A percentile compares a stretch with the other conserved stretches of the same genome.
phyloP scores from a whole-genome alignment of 805 yeast genomes.

The Saccharomycopsis olivae region DNA sequence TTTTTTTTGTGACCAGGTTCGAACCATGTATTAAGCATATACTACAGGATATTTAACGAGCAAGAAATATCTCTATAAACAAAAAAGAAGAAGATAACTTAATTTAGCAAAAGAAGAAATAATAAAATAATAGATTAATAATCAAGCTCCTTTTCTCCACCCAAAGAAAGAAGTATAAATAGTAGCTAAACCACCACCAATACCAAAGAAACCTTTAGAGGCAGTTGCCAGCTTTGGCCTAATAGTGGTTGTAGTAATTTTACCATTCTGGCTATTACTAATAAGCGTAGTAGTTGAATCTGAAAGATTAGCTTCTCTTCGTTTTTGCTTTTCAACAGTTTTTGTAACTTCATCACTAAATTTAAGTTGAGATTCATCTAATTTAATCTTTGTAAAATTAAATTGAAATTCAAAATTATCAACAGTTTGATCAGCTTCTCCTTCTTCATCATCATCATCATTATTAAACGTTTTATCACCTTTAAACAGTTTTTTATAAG shows the following conservation, averaged over 20 bases:
- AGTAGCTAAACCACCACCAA: conserved; percentile 10
- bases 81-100: no score
- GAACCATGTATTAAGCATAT: no score
- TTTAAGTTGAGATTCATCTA: conserved; percentile 13
- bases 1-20: no score
- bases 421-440: conserved; percentile 10
- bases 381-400: conserved; percentile 15
- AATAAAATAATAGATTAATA: no score
- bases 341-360: conserved; percentile 5
- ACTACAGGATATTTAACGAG: no score
- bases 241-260: conserved; percentile 13
- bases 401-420: conserved; percentile 17
- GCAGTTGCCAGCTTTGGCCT: conserved; percentile 3
- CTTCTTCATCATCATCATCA: background rate
- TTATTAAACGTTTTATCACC: background rate
- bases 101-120: no score
- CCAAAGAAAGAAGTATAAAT: conserved; percentile 8
- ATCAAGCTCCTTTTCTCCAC: conserved; percentile 1
- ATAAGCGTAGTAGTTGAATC: conserved; percentile 12
- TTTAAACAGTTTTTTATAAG: conserved; percentile 16
- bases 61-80: no score
- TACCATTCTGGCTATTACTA: conserved; percentile 14
- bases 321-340: conserved; percentile 5
- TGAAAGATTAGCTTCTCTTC: conserved; percentile 1
- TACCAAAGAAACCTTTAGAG: conserved; percentile 6